Base-by-base conservation (phyloP, 2,329 filamentous ascomycete species). In the Xylariales sp. region DNA sequence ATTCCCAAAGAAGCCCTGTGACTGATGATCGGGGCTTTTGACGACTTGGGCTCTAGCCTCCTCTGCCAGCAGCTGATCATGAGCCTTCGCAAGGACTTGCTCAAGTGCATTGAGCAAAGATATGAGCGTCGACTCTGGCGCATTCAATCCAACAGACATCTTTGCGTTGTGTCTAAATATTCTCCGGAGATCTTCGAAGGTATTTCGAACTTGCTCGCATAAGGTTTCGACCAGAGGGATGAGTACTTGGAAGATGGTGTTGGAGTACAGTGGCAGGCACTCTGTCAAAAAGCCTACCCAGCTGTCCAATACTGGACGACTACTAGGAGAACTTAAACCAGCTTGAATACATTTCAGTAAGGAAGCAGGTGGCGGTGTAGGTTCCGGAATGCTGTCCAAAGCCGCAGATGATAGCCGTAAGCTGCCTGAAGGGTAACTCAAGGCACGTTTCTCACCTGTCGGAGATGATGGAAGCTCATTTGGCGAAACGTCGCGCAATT, bases 61-160 rank as follows among this genome's bases (percentile, higher is more conserved):
- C 52, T 95, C 88, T 18, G 75, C 70, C 38, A 90, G 66, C 15
- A 97, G 70, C 44, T 84, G 83, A 53, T 95, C 86, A 61, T 98
- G 93, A 4, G 85, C 89, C 52, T 82, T 80, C 14, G 90, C 90
- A 44, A 98, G 71, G 18, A 95, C 83, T 54, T 94, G 88, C 62
- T 98, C 93, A 1, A 98, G 73, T 0, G 88, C 93, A 49, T 94
- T 91, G n/a, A 98, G 71, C 1, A 98, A 71, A n/a, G 85, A 83
- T 35, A 94, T 88, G 1, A 91, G 65, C 0, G 84, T 86, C 0
- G 84, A 77, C 62, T 88, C 88, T 5, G 77, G 87, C 37, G 68
- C 73, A 52, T 62, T 53, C 4, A 51, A 49, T 49, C 60, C 42
- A 44, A 58, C 40, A 45, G 59, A 43, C 10, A 40, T 58, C 51